A percentile compares a stretch with the other conserved stretches of the same genome.
Evolutionary conservation across 2,329 filamentous ascomycete species (phyloP).

Genomic region (Venturia pyrina): DNA sequence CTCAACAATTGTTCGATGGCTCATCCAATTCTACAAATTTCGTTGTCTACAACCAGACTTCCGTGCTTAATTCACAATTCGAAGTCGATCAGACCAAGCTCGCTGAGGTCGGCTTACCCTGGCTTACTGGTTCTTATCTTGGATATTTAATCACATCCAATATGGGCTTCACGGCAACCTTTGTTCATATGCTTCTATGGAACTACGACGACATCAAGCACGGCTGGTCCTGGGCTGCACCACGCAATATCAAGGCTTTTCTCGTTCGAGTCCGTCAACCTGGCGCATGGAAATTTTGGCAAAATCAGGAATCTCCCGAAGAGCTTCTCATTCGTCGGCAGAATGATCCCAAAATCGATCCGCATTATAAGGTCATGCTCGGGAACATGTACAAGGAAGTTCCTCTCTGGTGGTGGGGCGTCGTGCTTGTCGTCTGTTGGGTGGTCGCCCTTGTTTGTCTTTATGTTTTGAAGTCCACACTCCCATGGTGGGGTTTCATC

Average conservation of each 20-base stretch:
- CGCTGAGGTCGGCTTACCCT: slow-evolving; percentile 13
- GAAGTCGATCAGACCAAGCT: slow-evolving; percentile 11
- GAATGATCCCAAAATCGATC: slow-evolving; percentile 20
- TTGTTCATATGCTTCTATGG: slow-evolving; percentile 14
- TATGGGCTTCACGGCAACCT: slow-evolving; percentile 13
- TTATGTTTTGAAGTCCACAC: slow-evolving; percentile 20
- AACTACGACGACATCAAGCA: slow-evolving; percentile 27
- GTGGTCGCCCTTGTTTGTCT: slow-evolving; percentile 20
- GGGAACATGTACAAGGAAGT: slow-evolving; percentile 21
- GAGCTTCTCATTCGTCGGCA: slow-evolving; percentile 16
- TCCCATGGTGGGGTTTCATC: slow-evolving; percentile 26
- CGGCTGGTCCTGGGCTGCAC: slow-evolving; percentile 23
- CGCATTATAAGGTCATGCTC: slow-evolving; percentile 25
- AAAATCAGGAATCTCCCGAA: slow-evolving; percentile 17
- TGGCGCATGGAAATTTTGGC: slow-evolving; percentile 21
- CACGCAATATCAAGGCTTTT: slow-evolving; percentile 17
- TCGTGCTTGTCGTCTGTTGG: slow-evolving; percentile 17
- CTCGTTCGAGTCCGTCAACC: slow-evolving; percentile 8
- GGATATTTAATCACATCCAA: slow-evolving; percentile 14
- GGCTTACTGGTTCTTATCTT: slow-evolving; percentile 12
- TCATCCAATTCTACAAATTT: slow-evolving; percentile 13
- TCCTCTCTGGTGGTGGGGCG: slow-evolving; percentile 24
- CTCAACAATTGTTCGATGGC: slow-evolving; percentile 12
- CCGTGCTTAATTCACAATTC: slow-evolving; percentile 13
- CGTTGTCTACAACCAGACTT: slow-evolving; percentile 13